A percentile compares a stretch with the other conserved stretches of the same genome.
Evolutionary conservation across 257 asterid genomes (phyloP).

Genomic region (Plantago major): DNA sequence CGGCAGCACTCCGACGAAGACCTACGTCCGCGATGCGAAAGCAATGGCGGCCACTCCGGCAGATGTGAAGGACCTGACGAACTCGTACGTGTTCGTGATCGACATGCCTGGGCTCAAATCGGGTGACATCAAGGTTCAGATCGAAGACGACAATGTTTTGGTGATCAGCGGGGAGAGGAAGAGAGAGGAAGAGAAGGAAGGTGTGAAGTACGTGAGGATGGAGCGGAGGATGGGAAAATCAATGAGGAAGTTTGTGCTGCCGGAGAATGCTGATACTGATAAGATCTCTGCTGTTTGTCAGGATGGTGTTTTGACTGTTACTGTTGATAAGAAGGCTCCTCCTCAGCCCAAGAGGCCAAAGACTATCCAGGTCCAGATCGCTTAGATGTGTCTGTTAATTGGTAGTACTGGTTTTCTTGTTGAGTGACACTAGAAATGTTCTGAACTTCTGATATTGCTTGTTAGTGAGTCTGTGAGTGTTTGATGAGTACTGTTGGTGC

Average conservation of each 20-base stretch:
- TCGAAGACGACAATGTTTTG: conserved; percentile 61
- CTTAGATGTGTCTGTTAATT: conserved; percentile 18
- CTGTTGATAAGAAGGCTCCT: conserved; percentile 72
- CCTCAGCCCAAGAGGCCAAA: conserved; percentile 83
- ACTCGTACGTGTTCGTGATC: conserved; percentile 49
- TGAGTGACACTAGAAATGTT: too few species aligned
- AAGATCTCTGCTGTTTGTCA: conserved; percentile 59
- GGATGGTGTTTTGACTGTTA: conserved; percentile 74
- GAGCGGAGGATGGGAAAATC: conserved; percentile 67
- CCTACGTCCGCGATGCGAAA: conserved; percentile 64
- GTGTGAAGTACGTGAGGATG: conserved; percentile 61
- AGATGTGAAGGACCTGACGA: conserved; percentile 55
- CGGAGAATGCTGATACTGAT: conserved; percentile 66
- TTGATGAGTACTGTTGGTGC: too few species aligned
- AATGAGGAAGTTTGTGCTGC: conserved; percentile 73
- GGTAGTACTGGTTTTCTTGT: too few species aligned
- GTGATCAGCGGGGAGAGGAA: conserved; percentile 60
- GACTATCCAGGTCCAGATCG: conserved; percentile 64
- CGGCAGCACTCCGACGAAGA: conserved; percentile 35
- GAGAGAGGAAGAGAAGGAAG: conserved; percentile 52
- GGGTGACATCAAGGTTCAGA: conserved; percentile 66
- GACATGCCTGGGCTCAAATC: conserved; percentile 84
- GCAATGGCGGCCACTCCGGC: conserved; percentile 88
- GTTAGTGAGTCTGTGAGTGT: too few species aligned
- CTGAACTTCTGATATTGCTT: too few species aligned